Evolutionary conservation across 2,329 filamentous ascomycete species (phyloP).

Genomic region (Endocalyx cinctus): DNA sequence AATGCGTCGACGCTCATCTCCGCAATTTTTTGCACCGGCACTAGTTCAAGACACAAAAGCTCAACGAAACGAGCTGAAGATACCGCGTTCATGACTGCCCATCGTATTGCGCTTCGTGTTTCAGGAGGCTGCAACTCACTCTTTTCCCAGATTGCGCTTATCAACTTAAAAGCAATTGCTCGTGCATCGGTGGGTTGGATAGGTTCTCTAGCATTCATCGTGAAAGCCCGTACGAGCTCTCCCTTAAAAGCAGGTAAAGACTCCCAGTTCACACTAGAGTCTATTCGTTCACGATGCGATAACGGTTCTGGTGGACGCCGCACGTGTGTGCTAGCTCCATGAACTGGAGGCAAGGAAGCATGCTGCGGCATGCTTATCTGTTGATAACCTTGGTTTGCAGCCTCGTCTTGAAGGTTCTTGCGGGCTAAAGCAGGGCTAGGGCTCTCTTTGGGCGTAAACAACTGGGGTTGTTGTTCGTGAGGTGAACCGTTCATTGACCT

Average conservation of each 20-base stretch:
- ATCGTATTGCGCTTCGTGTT: constrained; percentile 5
- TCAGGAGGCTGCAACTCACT: constrained; percentile 3
- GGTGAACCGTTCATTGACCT: too few relatives aligned
- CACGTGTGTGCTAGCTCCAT: constrained; percentile 11
- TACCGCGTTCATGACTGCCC: constrained; percentile 16
- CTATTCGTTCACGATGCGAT: too few relatives aligned
- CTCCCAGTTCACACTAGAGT: constrained; percentile 7
- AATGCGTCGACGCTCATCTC: too few relatives aligned
- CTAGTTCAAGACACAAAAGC: constrained; percentile 15
- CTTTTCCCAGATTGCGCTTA: constrained; percentile 10
- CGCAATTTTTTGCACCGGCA: too few relatives aligned
- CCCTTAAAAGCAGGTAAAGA: constrained; percentile 12
- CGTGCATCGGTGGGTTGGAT: too few relatives aligned
- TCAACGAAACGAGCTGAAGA: constrained; percentile 16
- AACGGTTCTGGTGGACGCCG: too few relatives aligned
- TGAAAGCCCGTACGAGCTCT: constrained; percentile 15
- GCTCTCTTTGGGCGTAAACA: too few relatives aligned
- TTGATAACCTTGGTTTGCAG: neutral
- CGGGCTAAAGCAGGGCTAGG: constrained; percentile 5
- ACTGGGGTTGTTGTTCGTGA: too few relatives aligned
- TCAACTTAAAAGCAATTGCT: constrained; percentile 9
- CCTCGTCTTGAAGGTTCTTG: neutral
- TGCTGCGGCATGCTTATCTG: constrained; percentile 1
- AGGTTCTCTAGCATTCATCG: constrained; percentile 1
- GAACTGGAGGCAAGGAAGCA: constrained; percentile 1